Evolutionary conservation across 176 grass and related monocot species (phyloP), one percentile per base, ranked within the genome.

Genomic region (Oryza coarctata): DNA sequence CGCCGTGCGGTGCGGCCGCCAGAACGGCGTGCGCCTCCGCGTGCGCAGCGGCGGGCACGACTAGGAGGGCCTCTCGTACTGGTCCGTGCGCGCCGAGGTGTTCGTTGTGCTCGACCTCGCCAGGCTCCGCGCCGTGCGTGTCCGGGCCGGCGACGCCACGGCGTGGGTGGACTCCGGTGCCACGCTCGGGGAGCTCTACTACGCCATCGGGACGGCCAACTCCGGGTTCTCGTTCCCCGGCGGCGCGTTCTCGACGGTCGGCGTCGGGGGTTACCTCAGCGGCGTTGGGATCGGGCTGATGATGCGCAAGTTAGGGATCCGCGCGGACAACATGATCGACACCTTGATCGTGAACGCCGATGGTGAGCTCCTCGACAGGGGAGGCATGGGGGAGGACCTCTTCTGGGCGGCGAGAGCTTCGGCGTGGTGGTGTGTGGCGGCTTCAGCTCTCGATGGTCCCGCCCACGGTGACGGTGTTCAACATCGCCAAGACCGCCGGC

Each of bases 11-110:
- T 90, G 88, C 61, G 75, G 91, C 85, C 77, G 72, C 64, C 15
- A 43, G 0, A 9, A 73, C 30, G 66, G 64, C 60, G 69, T 90
- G 10, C 66, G 30, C 9, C 71, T 94, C 64, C 82, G 88, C 35
- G n/a, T 91, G 7, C 68, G 92, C 75, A 91, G 92, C 64, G 88
- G 92, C 18, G 92, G 92, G 14, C 91, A 93, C 61, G 91, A 93
- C 81, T 93, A 90, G 31, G 87, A 87, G 72, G 91, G 84, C 67
- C 78, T 94, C 4, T 94, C 91, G 2, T 94, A 90, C 88, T 67
- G 84, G 3, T 73, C 76, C 17, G 79, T 83, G 27, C 79, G 15
- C 14, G 79, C 83, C 11, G 82, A 77, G 45, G 36, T 3, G 63
- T 80, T 80, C 81, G 84, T 76, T 0, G 84, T 86, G 76, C 41